phyloP scores from a whole-genome alignment of 257 asterid genomes.

The Solanum corneliomulleri region DNA sequence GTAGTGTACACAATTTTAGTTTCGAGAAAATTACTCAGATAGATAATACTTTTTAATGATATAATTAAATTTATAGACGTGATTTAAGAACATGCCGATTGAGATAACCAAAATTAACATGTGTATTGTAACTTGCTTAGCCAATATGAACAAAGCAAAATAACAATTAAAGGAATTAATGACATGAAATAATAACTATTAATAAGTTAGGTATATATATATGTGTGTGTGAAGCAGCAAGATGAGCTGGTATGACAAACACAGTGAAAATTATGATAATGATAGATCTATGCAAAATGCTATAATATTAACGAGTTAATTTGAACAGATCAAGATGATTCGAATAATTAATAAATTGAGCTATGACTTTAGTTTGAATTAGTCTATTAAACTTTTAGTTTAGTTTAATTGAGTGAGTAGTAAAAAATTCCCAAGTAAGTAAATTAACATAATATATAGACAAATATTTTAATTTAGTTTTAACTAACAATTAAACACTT shows the following conservation, averaged over 20 bases:
- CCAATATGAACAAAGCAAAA: neutral
- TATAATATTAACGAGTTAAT: neutral
- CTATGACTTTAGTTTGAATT: neutral
- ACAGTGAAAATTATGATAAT: neutral
- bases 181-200: neutral
- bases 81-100: neutral
- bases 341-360: neutral
- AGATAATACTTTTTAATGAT: rapidly evolving
- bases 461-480: neutral
- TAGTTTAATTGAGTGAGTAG: neutral
- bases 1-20: neutral
- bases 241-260: neutral
- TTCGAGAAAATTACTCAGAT: too few species aligned
- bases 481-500: neutral
- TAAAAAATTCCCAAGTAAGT: neutral
- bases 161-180: neutral
- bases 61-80: too few species aligned
- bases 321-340: neutral
- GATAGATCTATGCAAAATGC: neutral
- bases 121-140: neutral
- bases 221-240: neutral
- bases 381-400: neutral
- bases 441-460: neutral
- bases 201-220: too few species aligned
- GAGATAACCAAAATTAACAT: neutral